Evolutionary conservation across 2,329 filamentous ascomycete species (phyloP).

Genomic region (Byssothecium circinans): DNA sequence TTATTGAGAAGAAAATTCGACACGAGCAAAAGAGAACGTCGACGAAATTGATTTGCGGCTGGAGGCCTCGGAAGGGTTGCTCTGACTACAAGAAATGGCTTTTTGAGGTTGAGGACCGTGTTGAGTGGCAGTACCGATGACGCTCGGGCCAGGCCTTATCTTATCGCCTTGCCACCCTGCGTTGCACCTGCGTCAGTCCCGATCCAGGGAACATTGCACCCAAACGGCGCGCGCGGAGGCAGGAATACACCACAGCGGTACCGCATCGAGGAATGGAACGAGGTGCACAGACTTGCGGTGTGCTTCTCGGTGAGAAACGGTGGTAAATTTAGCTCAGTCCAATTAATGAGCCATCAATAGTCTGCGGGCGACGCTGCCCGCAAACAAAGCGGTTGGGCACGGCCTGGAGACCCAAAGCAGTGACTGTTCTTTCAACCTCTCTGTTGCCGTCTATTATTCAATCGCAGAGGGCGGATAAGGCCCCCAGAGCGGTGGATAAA

Average conservation of each 20-base stretch:
- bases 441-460: slow-evolving; percentile 38
- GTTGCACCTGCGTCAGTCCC: slow-evolving; percentile 8
- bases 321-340: slow-evolving; percentile 31
- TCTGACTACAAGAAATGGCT: slow-evolving; percentile 33
- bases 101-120: slow-evolving; percentile 15
- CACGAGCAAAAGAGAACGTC: not conserved
- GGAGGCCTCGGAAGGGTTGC: not conserved
- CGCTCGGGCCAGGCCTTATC: slow-evolving; percentile 26
- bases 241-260: no score
- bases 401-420: slow-evolving; percentile 4
- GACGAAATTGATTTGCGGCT: not conserved
- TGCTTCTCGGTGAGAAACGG: no score
- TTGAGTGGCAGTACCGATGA: not conserved
- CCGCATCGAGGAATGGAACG: no score
- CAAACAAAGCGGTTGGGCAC: slow-evolving; percentile 23
- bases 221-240: no score
- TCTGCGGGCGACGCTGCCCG: slow-evolving; percentile 34
- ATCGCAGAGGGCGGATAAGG: no score
- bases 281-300: slow-evolving; percentile 11
- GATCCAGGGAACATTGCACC: slow-evolving; percentile 9
- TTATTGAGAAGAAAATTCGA: no score
- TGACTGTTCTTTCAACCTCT: no score
- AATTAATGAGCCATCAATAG: not conserved
- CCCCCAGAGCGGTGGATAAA: no score
- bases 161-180: slow-evolving; percentile 27